Evolutionary conservation across 2,329 filamentous ascomycete species (phyloP).

Genomic region (Dactylella cylindrospora): DNA sequence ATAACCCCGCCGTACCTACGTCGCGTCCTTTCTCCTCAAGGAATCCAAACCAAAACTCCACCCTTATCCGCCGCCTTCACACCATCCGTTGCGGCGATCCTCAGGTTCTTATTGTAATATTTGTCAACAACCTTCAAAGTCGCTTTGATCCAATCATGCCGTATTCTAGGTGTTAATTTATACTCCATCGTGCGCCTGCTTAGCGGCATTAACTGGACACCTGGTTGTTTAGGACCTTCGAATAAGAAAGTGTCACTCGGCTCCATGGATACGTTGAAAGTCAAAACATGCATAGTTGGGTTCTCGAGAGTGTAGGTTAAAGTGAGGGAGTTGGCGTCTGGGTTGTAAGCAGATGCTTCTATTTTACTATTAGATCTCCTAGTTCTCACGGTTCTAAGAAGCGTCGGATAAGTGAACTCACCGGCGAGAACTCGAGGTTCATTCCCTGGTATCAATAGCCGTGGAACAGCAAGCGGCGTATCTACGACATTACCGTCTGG

Average conservation of each 20-base stretch:
- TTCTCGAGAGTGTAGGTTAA: constrained; percentile 80
- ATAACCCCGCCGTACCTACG: too few species aligned
- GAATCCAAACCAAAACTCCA: constrained; percentile 65
- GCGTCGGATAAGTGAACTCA: constrained; percentile 54
- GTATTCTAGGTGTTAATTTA: constrained; percentile 67
- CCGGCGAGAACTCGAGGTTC: constrained; percentile 79
- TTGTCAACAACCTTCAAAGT: constrained; percentile 77
- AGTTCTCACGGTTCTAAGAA: constrained; percentile 50
- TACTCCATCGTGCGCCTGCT: constrained; percentile 74
- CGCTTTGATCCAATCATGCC: constrained; percentile 66
- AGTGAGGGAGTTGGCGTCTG: constrained; percentile 46
- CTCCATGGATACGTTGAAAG: constrained; percentile 90
- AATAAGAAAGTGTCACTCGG: constrained; percentile 91
- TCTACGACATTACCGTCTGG: constrained; percentile 54
- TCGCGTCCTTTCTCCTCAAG: constrained; percentile 45
- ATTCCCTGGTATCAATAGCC: constrained; percentile 74
- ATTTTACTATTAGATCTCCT: not conserved
- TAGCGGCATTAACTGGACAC: constrained; percentile 78
- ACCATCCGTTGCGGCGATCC: constrained; percentile 75
- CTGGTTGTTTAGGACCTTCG: constrained; percentile 78
- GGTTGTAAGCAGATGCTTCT: constrained; percentile 25
- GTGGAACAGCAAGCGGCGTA: constrained; percentile 73
- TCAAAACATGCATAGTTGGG: constrained; percentile 88
- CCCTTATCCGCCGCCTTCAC: constrained; percentile 65
- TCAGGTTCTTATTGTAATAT: constrained; percentile 88